These are phyloP conservation scores for Tulasnella sp. DNA, from an alignment of 768 basidiomycete species.

Conservation along the genomic window DNA sequence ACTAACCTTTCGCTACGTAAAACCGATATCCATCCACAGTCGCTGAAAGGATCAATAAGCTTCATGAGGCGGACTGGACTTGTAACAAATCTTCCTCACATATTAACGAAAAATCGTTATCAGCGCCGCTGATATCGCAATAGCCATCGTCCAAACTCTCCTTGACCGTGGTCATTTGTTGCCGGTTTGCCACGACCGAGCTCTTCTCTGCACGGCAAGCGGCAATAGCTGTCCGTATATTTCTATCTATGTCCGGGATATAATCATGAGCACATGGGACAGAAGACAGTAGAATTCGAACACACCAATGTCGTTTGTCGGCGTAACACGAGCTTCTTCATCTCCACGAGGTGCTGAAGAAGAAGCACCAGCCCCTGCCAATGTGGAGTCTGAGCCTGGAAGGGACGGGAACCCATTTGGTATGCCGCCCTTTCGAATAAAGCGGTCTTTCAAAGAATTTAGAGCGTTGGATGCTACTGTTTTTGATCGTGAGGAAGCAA, in stretches of 20 bases:
- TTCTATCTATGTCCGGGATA: conserved; percentile 14
- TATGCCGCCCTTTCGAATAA: not conserved
- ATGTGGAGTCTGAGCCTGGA: not conserved
- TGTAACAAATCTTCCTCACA: conserved; percentile 32
- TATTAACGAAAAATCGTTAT: conserved; percentile 47
- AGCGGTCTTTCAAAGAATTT: conserved; percentile 1
- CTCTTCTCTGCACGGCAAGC: conserved; percentile 61
- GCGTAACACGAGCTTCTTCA: conserved; percentile 28
- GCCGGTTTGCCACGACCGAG: conserved; percentile 48
- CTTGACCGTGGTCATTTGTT: conserved; percentile 58
- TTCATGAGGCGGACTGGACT: not conserved
- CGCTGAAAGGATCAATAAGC: not conserved
- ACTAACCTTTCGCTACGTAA: conserved; percentile 41
- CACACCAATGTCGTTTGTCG: conserved; percentile 36
- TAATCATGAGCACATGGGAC: conserved; percentile 10
- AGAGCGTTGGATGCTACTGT: not conserved
- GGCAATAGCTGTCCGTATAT: conserved; percentile 37
- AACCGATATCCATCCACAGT: conserved; percentile 21
- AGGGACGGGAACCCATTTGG: not conserved
- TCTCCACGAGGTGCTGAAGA: conserved; percentile 1
- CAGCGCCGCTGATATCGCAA: conserved; percentile 61
- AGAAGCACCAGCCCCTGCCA: conserved; percentile 1
- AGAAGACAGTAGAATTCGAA: not conserved
- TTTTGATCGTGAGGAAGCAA: not conserved
- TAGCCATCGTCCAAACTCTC: conserved; percentile 73